Percentiles rank a stretch among this genome's conserved stretches.
These are phyloP conservation scores for Phanerodontia chrysosporium DNA, from an alignment of 768 basidiomycete species.

Conservation along the genomic window DNA sequence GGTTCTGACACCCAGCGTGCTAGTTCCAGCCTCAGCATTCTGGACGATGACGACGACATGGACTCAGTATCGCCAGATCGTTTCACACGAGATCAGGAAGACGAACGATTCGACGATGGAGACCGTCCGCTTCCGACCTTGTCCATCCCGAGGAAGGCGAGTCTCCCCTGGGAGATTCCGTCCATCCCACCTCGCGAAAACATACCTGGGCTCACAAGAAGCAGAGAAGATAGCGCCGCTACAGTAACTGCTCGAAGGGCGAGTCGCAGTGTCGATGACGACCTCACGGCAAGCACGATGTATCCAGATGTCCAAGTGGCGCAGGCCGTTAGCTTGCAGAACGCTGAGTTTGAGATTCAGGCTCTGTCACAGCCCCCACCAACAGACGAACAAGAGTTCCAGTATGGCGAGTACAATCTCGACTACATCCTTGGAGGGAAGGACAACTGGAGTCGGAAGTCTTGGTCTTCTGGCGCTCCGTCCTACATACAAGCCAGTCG, in stretches of 20 bases:
- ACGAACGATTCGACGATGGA: constrained; percentile 11
- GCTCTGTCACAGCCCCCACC: constrained; percentile 3
- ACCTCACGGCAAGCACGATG: constrained; percentile 20
- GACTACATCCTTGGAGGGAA: constrained; percentile 34
- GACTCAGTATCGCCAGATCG: constrained; percentile 10
- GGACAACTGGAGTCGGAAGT: constrained; percentile 24
- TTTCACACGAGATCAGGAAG: constrained; percentile 14
- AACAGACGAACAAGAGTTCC: constrained; percentile 12
- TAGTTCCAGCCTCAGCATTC: constrained; percentile 22
- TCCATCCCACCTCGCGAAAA: constrained; percentile 14
- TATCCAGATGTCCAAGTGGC: constrained; percentile 35
- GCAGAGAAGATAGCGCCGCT: constrained; percentile 53
- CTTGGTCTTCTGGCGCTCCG: constrained; percentile 23
- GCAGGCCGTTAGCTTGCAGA: constrained; percentile 35
- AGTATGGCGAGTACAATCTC: constrained; percentile 41
- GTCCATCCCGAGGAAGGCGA: constrained; percentile 38
- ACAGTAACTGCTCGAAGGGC: constrained; percentile 48
- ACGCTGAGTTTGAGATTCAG: background rate
- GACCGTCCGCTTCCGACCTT: constrained; percentile 5
- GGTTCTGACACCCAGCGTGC: constrained; percentile 14
- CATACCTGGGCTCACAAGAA: constrained; percentile 23
- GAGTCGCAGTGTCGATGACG: constrained; percentile 58
- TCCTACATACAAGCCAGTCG: constrained; percentile 16
- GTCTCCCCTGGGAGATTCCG: constrained; percentile 60
- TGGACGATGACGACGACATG: constrained; percentile 16